Base-by-base conservation (phyloP, 352 stramenopile genomes). In the Globisporangium rhizosaccharum region DNA sequence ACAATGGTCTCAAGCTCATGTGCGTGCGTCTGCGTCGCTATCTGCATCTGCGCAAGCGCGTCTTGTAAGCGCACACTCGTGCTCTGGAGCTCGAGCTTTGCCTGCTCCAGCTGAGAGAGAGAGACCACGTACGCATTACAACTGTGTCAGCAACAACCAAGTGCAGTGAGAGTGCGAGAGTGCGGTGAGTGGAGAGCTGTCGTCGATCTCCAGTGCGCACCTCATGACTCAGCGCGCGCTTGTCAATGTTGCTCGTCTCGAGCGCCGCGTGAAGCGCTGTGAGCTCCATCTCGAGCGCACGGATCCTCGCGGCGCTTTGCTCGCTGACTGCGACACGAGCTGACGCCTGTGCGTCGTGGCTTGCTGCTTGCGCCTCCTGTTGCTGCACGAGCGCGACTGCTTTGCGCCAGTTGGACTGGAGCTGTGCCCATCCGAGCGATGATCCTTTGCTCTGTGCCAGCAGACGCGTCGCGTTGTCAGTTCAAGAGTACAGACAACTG, bases 361-460 rank as follows among this genome's bases (percentile, higher is more conserved):
- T 20, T n/a, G 47, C 18, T 39, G 39, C 25, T 30, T 36, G 33
- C 3, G 12, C 50, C 3, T 42, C 17, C 4, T 61, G 41, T 14
- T 58, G 58, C 58, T 66, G 51, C 28, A 41, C 44, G 14, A 54
- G 46, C 25, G 49, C 39, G 7, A 62, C 41, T 48, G 58, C 59
- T 48, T 42, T 62, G 26, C 49, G 62, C 57, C 62, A 69, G 17
- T 66, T 61, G 6, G 42, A 36, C 26, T 66, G 63, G 41, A 69
- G 28, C 26, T 62, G 45, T 25, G 58, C 17, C 63, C 63, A 69
- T 6, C 49, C 49, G 3, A 54, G 7, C 8, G 55, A 63, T 12
- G 47, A 51, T 3, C 48, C 41, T 25, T 71, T 66, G 50, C 33
- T 67, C 52, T 63, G n/a, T 17, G 23, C 23, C 28, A n/a, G 53